Percentiles rank a stretch among this genome's conserved stretches.
Conservation (phyloP, 108 stramenopile genomes). For the Cyclotella cryptica region DNA sequence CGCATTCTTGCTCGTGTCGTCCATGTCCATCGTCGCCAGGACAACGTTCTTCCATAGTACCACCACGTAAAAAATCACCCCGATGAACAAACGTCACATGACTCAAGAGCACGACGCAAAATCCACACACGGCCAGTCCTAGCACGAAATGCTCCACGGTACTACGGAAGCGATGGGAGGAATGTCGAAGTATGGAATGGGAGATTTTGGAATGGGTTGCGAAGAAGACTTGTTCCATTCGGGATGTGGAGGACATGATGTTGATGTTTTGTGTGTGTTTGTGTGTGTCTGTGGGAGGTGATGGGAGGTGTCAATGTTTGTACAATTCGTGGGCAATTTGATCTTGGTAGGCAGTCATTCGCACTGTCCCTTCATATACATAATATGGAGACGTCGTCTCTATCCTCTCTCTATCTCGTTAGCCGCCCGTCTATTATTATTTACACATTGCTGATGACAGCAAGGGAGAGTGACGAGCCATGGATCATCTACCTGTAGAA, state of each 20-base stretch:
- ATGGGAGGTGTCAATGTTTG: background rate
- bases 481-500: too few relatives aligned
- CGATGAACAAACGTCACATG: slow-evolving; percentile 76
- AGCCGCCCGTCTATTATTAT: too few relatives aligned
- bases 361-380: too few relatives aligned
- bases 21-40: slow-evolving; percentile 14
- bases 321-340: background rate
- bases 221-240: slow-evolving; percentile 82
- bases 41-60: background rate
- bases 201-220: slow-evolving; percentile 70
- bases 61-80: slow-evolving; percentile 19
- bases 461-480: too few relatives aligned
- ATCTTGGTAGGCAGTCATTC: too few relatives aligned
- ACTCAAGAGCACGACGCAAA: slow-evolving; percentile 60
- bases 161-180: slow-evolving; percentile 55
- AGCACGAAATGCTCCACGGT: slow-evolving; percentile 64
- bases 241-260: slow-evolving; percentile 25
- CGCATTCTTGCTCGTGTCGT: background rate
- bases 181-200: slow-evolving; percentile 56
- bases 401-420: too few relatives aligned
- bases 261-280: background rate
- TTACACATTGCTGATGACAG: too few relatives aligned
- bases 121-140: slow-evolving; percentile 63
- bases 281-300: background rate
- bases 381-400: too few relatives aligned